Conservation (phyloP, 176 grass and related monocot genomes). For the Oryza coarctata region DNA sequence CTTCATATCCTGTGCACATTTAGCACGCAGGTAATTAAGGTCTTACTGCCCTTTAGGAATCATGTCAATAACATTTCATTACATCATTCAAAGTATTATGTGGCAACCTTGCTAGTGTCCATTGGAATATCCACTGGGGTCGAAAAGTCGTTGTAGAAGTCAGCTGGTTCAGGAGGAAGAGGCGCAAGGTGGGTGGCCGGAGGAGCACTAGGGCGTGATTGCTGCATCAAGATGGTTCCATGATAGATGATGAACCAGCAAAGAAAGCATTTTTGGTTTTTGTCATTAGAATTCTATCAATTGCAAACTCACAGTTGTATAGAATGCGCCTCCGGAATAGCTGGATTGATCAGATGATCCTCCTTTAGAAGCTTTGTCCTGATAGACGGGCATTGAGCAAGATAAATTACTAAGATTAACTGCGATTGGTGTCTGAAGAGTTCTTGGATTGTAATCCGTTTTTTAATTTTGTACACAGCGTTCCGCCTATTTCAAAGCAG, state of each 20-base stretch:
- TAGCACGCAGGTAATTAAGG: background rate
- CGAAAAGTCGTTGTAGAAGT: slow-evolving; percentile 62
- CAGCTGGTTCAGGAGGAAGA: slow-evolving; percentile 65
- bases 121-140: slow-evolving; percentile 61
- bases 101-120: slow-evolving; percentile 55
- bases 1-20: slow-evolving; percentile 48
- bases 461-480: background rate
- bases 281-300: background rate
- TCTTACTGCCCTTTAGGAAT: background rate
- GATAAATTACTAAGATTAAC: background rate
- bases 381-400: background rate
- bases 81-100: background rate
- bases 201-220: slow-evolving; percentile 43
- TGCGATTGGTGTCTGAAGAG: background rate
- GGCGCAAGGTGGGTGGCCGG: slow-evolving; percentile 58
- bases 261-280: background rate
- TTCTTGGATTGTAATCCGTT: background rate
- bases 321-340: slow-evolving; percentile 46
- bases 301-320: slow-evolving; percentile 32
- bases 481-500: background rate
- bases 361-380: slow-evolving; percentile 39
- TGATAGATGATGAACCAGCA: background rate
- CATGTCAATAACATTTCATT: background rate
- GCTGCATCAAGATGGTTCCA: background rate
- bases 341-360: slow-evolving; percentile 30